A percentile compares a stretch with the other conserved stretches of the same genome.
These are phyloP conservation scores for Ascosphaera apis DNA, from an alignment of 2,329 filamentous ascomycete genomes.

Conservation along the genomic window DNA sequence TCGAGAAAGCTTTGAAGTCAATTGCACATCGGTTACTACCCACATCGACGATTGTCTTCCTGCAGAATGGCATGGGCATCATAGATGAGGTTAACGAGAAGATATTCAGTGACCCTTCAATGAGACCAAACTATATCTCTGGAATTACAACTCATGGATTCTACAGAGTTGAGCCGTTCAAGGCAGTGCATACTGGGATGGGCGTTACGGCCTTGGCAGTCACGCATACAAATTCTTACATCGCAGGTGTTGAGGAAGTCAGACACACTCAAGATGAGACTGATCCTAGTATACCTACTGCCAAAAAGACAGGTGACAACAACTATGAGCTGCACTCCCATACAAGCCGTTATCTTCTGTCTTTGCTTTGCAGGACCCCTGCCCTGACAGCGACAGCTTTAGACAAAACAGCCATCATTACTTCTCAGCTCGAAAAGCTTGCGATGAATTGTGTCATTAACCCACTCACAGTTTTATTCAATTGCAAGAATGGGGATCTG, in stretches of 20 bases:
- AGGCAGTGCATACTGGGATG: slow-evolving; percentile 32
- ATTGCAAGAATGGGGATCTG: slow-evolving; percentile 50
- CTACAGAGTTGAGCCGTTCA: slow-evolving; percentile 26
- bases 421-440: slow-evolving; percentile 55
- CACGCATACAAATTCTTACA: slow-evolving; percentile 10
- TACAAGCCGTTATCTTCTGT: slow-evolving; percentile 33
- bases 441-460: slow-evolving; percentile 58
- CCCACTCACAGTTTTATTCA: slow-evolving; percentile 56
- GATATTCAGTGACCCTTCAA: slow-evolving; percentile 42
- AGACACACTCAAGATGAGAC: slow-evolving; percentile 6
- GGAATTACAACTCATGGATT: slow-evolving; percentile 41
- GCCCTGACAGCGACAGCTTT: slow-evolving; percentile 37
- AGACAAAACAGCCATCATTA: slow-evolving; percentile 38
- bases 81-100: slow-evolving; percentile 52
- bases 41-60: slow-evolving; percentile 48
- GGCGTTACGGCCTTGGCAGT: slow-evolving; percentile 36
- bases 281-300: neutral
- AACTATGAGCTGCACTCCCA: neutral
- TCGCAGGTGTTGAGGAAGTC: slow-evolving; percentile 7
- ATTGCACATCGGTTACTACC: slow-evolving; percentile 44
- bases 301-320: neutral
- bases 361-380: slow-evolving; percentile 38
- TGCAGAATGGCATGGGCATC: slow-evolving; percentile 65
- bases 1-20: slow-evolving; percentile 39
- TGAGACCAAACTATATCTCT: slow-evolving; percentile 53